These are phyloP conservation scores for Fusarium sp. DNA, from an alignment of 2,329 filamentous ascomycete genomes.

Conservation along the genomic window DNA sequence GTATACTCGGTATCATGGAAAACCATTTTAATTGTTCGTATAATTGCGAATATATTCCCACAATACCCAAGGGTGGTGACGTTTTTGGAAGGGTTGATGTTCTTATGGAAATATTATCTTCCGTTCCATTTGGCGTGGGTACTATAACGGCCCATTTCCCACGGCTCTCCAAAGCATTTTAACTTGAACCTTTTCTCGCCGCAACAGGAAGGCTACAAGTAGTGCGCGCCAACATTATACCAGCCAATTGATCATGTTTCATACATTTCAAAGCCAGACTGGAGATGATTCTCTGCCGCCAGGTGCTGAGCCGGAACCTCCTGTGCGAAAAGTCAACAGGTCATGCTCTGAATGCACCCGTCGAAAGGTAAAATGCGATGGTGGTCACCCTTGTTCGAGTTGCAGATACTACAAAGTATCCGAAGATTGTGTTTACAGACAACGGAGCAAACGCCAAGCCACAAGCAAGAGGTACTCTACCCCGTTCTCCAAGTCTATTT, in stretches of 20 bases:
- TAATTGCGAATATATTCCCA: neutral
- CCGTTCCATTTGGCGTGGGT: neutral
- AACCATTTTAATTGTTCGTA: neutral
- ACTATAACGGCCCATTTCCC: neutral
- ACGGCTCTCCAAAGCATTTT: neutral
- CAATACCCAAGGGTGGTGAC: neutral
- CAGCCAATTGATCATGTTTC: constrained; percentile 3
- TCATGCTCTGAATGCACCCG: constrained; percentile 46
- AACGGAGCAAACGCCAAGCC: constrained; percentile 47
- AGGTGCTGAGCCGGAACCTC: neutral
- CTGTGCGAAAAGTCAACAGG: constrained; percentile 36
- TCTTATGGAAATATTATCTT: neutral
- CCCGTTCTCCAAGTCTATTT: neutral
- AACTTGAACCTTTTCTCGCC: neutral
- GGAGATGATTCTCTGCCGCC: neutral
- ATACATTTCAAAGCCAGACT: constrained; percentile 5
- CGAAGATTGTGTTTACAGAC: constrained; percentile 46
- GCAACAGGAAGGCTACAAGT: neutral
- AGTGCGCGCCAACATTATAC: neutral
- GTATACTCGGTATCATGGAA: neutral
- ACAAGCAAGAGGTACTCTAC: constrained; percentile 35
- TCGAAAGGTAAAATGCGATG: constrained; percentile 55
- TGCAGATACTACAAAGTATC: constrained; percentile 51
- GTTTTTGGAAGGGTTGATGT: neutral
- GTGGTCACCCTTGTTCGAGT: constrained; percentile 52